These are phyloP conservation scores for Suillus weaverae DNA, from an alignment of 768 basidiomycete genomes.

Conservation along the genomic window DNA sequence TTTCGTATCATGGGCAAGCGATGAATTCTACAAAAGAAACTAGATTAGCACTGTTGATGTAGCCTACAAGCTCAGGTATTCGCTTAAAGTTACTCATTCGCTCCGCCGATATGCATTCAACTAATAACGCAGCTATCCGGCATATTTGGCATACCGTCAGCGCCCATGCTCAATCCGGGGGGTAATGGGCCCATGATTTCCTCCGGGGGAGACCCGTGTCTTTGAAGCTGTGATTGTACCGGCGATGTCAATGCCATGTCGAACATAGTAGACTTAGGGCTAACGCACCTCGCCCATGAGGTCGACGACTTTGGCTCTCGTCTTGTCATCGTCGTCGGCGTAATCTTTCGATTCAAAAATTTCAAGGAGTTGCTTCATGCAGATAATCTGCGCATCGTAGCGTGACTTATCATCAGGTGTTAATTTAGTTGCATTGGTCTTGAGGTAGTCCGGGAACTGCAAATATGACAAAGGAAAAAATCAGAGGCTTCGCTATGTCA, in stretches of 20 bases:
- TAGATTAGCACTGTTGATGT: neutral
- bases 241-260: neutral
- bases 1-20: neutral
- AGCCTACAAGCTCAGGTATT: neutral
- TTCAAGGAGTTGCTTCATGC: constrained; percentile 57
- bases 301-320: constrained; percentile 51
- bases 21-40: neutral
- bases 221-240: constrained; percentile 62
- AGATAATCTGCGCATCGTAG: constrained; percentile 59
- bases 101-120: constrained; percentile 1
- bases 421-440: constrained; percentile 52
- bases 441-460: constrained; percentile 79
- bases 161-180: constrained; percentile 57
- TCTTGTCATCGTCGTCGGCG: constrained; percentile 51
- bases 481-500: constrained; percentile 1
- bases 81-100: neutral
- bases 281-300: constrained; percentile 73
- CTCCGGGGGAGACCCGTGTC: constrained; percentile 70
- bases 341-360: constrained; percentile 66
- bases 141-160: constrained; percentile 54
- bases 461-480: neutral
- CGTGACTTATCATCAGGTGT: constrained; percentile 59
- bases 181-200: constrained; percentile 86
- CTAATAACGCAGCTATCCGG: constrained; percentile 30
- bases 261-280: neutral